Evolutionary conservation across 2,329 filamentous ascomycete genomes (phyloP), one percentile per base, ranked within the genome.

Genomic region (Apiospora sp.): DNA sequence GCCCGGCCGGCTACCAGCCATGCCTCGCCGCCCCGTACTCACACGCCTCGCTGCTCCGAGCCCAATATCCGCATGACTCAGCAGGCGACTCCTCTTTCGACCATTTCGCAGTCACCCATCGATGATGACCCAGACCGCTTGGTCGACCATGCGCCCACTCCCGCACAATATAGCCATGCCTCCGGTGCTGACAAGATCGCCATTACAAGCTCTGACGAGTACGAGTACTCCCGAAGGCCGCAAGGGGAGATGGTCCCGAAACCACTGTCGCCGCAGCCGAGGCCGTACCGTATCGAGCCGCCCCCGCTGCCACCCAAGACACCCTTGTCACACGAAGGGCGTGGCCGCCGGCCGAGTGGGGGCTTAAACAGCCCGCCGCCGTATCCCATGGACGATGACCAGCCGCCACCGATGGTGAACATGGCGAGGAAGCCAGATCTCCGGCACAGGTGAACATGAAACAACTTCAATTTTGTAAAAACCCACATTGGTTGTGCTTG

Each of bases 361-460:
- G 72, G 76, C 30, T 71, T 75, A 24, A 72, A 76, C 7, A 74
- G 81, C 0, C 81, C 85, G 12, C 87, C 94, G 46, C 95, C 95
- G 0, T 98, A 98, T 81, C 96, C 96, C 0, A 83, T 94, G 68
- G 92, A 91, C 64, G 34, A 64, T 34, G 93, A 97, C 78, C 93
- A 92, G 37, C 92, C 93, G 41, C 95, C 96, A 24, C 96, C 96
- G 3, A 86, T 89, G 8, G 94, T 97, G 10, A 97, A 97, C 78
- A 93, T 94, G 88, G 91, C 93, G 64, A 90, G 92, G 76, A 98
- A 98, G 82, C 96, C 96, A 0, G 92, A 93, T 68, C 94, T 92
- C 77, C 87, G 86, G 72, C 84, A 86, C 61, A 84, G 87, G 74
- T 88, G 76, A 84, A 41, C 14, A 16, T 58, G 48, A 48, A 4